Evolutionary conservation across 768 basidiomycete species (phyloP), one percentile per base, ranked within the genome.

Genomic region (Pleurotus platypus): DNA sequence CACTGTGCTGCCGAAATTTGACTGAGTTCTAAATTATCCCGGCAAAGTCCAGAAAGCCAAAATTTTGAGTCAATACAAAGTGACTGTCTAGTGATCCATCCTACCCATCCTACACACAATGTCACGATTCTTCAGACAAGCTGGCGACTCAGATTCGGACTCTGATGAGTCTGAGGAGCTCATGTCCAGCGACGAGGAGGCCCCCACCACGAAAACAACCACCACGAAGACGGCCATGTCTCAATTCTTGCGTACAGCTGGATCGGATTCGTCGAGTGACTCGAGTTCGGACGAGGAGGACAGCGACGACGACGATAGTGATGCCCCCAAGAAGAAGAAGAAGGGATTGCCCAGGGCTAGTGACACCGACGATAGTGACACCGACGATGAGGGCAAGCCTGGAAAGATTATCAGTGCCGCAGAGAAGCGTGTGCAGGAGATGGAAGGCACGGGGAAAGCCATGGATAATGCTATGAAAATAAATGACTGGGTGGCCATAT

Each of bases 381-480:
- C 72, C 12, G 89, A 90, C 46, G 90, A 89, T 18, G 89, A 87
- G 50, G 85, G 84, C 38, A 84, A 79, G 64, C 81, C 82, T 15
- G 83, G 86, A 37, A 81, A 83, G 58, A 88, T 91, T 62, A 84
- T 92, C 70, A 93, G 91, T 67, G 95, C 96, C 40, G 89, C 89
- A 64, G 92, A 95, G 71, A 95, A 92, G 71, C 81, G 95, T 54
- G 71, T 94, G 67, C 93, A 89, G 48, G 97, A 98, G 79, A 95
- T 98, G 85, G 95, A 98, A 71, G 85, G 85, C 1, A 89, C 89
- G 2, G 92, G 92, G 56, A 94, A 89, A 73, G 78, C 78, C 47
- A 97, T 98, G 77, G 92, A 96, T 47, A 98, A 99, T 68, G 94
- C 89, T 16, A 78, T 91, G 60, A 96, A 92, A 79, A 95, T 96